Evolutionary conservation across 768 basidiomycete genomes (phyloP), one percentile per base, ranked within the genome.

Genomic region (Naganishia antarctica): DNA sequence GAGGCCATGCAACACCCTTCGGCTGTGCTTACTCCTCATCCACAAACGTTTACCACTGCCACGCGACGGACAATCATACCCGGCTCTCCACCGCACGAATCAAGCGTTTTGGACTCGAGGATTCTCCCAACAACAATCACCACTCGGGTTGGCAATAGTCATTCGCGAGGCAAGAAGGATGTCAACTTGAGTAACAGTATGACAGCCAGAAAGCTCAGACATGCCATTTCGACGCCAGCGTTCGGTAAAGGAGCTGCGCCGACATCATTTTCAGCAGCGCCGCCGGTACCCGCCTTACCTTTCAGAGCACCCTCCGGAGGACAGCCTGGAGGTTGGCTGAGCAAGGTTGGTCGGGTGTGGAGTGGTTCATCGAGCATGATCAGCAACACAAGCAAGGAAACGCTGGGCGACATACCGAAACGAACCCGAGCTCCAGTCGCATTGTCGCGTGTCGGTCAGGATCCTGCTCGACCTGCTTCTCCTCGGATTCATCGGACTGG

Each of bases 401-500:
- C 53, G 11, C 12, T 57, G 32, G 53, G 40, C 21, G 37, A 57
- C 15, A n/a, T 51, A n/a, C 53, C 53, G 12, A 57, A 57, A 25
- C 53, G 21, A 23, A 37, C n/a, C 13, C 53, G 53, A 8, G 53
- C 34, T 9, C 53, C 53, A 5, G 21, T 40, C 6, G 53, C 53
- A 31, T 26, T 57, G 53, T 57, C 53, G 23, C 53, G n/a, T 29
- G n/a, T 60, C 26, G 59, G 1, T 31, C 8, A 31, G 15, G 59
- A 15, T 4, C 59, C 59, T 1, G 59, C 59, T 13, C 41, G 45
- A 46, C 69, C 71, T 16, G 74, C 71, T 5, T 63, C 70, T 16
- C 73, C 74, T 7, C 67, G 70, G 11, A 47, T 72, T 5, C 68
- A 71, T 48, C 70, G 67, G 12, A 61, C 63, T 3, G 69, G 69